Evolutionary conservation across 2,329 filamentous ascomycete genomes (phyloP).

Genomic region (Aspergillus floridensis): DNA sequence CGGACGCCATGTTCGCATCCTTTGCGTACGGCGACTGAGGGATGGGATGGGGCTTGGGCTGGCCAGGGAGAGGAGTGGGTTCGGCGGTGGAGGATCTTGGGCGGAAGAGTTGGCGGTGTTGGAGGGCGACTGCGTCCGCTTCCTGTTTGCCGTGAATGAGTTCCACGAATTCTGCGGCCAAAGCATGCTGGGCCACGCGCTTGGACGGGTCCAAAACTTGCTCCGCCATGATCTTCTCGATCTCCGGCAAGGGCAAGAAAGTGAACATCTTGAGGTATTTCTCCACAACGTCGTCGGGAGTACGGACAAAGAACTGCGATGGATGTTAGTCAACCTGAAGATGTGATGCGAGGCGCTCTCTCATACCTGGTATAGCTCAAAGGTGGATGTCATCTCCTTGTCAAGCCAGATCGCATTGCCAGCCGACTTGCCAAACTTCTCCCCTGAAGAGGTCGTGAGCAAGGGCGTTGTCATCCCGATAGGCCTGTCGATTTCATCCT

Average conservation of each 20-base stretch:
- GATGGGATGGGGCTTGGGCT: slow-evolving; percentile 17
- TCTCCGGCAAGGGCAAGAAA: slow-evolving; percentile 71
- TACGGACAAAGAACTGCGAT: slow-evolving; percentile 74
- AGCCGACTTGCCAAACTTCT: slow-evolving; percentile 91
- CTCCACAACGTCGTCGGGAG: slow-evolving; percentile 77
- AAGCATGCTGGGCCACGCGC: slow-evolving; percentile 74
- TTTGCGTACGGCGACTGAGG: slow-evolving; percentile 22
- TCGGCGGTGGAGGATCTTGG: slow-evolving; percentile 33
- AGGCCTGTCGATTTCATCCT: slow-evolving; percentile 49
- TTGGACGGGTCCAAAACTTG: slow-evolving; percentile 67
- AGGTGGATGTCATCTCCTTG: slow-evolving; percentile 71
- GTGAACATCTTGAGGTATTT: slow-evolving; percentile 85
- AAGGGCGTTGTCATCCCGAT: slow-evolving; percentile 89
- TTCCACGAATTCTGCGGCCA: slow-evolving; percentile 78
- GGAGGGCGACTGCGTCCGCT: slow-evolving; percentile 60
- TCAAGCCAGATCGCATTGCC: slow-evolving; percentile 96
- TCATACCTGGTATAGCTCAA: slow-evolving; percentile 74
- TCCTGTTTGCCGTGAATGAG: slow-evolving; percentile 70
- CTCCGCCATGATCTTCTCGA: slow-evolving; percentile 64
- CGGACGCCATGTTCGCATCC: slow-evolving; percentile 32
- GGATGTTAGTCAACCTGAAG: slow-evolving; percentile 19
- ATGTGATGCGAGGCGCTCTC: neutral
- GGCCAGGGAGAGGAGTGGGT: slow-evolving; percentile 31
- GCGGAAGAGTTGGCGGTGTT: slow-evolving; percentile 52
- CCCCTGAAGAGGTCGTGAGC: slow-evolving; percentile 77